Base-by-base conservation (phyloP, 495 filamentous ascomycete genomes). In the Rhypophila decipiens region DNA sequence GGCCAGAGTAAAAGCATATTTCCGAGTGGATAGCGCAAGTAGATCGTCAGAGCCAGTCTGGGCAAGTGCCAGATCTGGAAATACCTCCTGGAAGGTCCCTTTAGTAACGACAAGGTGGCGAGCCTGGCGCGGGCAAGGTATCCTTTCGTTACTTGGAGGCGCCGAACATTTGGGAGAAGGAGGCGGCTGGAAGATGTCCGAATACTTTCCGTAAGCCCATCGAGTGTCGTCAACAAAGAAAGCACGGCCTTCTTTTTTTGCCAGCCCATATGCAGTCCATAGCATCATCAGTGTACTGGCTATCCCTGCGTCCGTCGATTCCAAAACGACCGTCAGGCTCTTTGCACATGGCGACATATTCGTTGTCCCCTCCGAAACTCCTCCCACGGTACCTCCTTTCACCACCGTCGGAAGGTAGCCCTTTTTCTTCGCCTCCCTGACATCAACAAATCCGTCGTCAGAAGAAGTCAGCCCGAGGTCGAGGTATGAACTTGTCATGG, bases 181-280 rank as follows among this genome's bases (percentile, higher is more conserved):
- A 4, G 78, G 79, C 11, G 79, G 65, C n/a, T 68, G 58, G 62
- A 90, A 89, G 57, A 79, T 87, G 43, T 72, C 72, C 2, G 67
- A 73, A 57, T 83, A 89, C 33, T 75, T 67, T 3, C 87, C 86
- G 58, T 88, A 90, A 1, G 82, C 76, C 86, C 86, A 90, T 47
- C 79, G 71, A 5, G 79, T 77, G 58, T 88, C 86, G 53, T 90
- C 83, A 51, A 90, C 65, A 63, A 88, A 88, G 56, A 90, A 90
- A 1, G 77, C 73, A 18, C 86, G 64, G 9, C 71, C 75, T 58
- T 90, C 85, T 42, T 77, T 73, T 55, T 79, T 66, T 4, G 86
- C 85, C 29, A 90, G 64, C 10, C 85, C 86, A 51, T 88, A 90
- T 19, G 86, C 80, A 50, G 78, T 82, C 84, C 86, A 90, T 29